phyloP scores from a whole-genome alignment of 441 rosid species.

The Pelargonium cotyledonis region DNA sequence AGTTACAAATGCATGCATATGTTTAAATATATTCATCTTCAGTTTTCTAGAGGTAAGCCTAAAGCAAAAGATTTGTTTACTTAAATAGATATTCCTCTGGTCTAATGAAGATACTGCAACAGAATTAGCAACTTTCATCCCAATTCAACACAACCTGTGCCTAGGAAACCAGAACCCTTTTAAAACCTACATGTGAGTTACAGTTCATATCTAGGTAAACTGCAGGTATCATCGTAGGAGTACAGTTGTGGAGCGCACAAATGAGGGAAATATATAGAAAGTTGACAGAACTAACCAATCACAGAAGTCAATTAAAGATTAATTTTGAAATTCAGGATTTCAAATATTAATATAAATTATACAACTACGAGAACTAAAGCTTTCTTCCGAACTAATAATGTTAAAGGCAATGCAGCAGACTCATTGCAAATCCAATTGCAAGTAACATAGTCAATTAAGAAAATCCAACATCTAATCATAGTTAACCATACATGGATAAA shows the following conservation, averaged over 20 bases:
- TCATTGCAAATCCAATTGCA: background rate
- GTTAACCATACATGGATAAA: constrained; percentile 7
- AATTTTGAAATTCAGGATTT: background rate
- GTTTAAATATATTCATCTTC: background rate
- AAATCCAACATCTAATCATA: background rate
- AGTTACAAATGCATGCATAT: background rate
- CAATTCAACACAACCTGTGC: background rate
- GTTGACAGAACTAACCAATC: background rate
- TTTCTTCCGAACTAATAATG: background rate
- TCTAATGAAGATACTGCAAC: background rate
- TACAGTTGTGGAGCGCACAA: background rate
- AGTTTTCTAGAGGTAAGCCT: background rate
- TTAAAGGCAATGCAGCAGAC: background rate
- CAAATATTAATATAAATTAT: background rate
- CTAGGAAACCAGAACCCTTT: background rate
- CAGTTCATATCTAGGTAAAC: background rate
- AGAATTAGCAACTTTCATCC: background rate
- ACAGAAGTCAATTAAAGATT: background rate
- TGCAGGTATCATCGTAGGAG: background rate
- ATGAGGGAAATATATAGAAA: background rate
- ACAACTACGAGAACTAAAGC: background rate
- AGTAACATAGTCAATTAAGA: background rate
- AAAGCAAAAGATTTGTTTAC: background rate
- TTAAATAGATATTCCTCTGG: background rate
- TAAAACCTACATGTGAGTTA: background rate